Percentiles rank a stretch among this genome's conserved stretches.
These are phyloP conservation scores for Diaporthe nobilis DNA, from an alignment of 2,329 filamentous ascomycete species.

Conservation along the genomic window DNA sequence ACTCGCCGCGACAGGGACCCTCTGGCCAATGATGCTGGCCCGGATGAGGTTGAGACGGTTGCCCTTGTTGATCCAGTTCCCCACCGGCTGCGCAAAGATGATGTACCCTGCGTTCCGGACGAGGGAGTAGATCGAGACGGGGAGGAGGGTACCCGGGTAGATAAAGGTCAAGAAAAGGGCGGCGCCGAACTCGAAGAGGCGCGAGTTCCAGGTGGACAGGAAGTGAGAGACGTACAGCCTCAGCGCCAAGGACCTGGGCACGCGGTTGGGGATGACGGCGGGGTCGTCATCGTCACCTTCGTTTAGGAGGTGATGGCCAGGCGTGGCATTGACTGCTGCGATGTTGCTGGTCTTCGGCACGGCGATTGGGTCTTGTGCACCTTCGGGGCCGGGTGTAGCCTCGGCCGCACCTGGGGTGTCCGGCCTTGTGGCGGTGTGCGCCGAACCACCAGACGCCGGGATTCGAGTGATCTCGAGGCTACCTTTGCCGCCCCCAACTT, in stretches of 20 bases:
- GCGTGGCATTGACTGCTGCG: neutral
- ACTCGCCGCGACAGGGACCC: constrained; percentile 60
- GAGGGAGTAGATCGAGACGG: constrained; percentile 78
- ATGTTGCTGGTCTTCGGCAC: neutral
- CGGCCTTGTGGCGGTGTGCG: neutral
- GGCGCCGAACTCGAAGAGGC: constrained; percentile 74
- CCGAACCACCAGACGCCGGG: neutral
- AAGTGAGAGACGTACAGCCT: constrained; percentile 72
- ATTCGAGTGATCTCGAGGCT: neutral
- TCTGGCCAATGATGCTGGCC: constrained; percentile 62
- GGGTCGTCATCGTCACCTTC: constrained; percentile 8
- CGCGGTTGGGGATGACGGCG: neutral
- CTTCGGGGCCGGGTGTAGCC: neutral
- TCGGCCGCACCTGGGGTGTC: neutral
- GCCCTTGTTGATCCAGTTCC: constrained; percentile 69
- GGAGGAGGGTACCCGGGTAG: constrained; percentile 72
- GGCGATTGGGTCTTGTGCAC: neutral
- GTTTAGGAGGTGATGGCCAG: constrained; percentile 19
- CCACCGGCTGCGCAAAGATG: constrained; percentile 70
- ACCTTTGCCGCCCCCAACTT: neutral
- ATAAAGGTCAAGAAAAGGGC: constrained; percentile 71
- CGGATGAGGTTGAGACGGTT: constrained; percentile 66
- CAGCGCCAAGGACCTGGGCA: constrained; percentile 33
- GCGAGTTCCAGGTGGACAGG: constrained; percentile 75
- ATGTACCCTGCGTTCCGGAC: constrained; percentile 71